Evolutionary conservation across 768 basidiomycete genomes (phyloP).

Genomic region (Dacryopinax spathularia): DNA sequence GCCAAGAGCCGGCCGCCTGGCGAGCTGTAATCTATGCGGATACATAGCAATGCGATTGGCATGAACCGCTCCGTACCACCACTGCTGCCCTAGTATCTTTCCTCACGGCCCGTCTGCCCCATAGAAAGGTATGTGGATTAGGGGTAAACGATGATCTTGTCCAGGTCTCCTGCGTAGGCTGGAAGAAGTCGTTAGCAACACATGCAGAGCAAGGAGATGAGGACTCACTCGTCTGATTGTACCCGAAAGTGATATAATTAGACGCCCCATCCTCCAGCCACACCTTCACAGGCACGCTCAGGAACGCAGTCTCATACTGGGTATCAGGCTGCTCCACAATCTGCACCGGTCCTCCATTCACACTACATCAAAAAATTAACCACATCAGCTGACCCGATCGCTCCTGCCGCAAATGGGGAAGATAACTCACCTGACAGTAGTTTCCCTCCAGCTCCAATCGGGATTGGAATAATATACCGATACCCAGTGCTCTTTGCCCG

Average conservation of each 20-base stretch:
- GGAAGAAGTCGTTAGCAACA: not conserved
- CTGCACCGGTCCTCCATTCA: conserved; percentile 43
- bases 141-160: conserved; percentile 44
- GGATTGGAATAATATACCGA: conserved; percentile 47
- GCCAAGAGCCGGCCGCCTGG: too few species aligned
- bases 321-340: conserved; percentile 44
- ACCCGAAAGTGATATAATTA: conserved; percentile 33
- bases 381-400: not conserved
- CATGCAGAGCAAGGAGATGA: not conserved
- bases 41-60: too few species aligned
- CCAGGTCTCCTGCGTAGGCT: conserved; percentile 47
- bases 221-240: conserved; percentile 37
- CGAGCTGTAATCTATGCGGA: too few species aligned
- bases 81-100: too few species aligned
- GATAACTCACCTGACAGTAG: conserved; percentile 38
- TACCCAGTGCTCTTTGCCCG: conserved; percentile 44
- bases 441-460: conserved; percentile 45
- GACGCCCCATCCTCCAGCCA: conserved; percentile 37
- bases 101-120: too few species aligned
- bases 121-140: too few species aligned
- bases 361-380: conserved; percentile 27
- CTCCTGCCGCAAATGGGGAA: not conserved
- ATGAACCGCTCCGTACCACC: too few species aligned
- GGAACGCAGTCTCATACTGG: conserved; percentile 38
- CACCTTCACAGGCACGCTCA: conserved; percentile 44